Evolutionary conservation across 2,329 filamentous ascomycete species (phyloP).

Genomic region (Plectosphaerella plurivora): DNA sequence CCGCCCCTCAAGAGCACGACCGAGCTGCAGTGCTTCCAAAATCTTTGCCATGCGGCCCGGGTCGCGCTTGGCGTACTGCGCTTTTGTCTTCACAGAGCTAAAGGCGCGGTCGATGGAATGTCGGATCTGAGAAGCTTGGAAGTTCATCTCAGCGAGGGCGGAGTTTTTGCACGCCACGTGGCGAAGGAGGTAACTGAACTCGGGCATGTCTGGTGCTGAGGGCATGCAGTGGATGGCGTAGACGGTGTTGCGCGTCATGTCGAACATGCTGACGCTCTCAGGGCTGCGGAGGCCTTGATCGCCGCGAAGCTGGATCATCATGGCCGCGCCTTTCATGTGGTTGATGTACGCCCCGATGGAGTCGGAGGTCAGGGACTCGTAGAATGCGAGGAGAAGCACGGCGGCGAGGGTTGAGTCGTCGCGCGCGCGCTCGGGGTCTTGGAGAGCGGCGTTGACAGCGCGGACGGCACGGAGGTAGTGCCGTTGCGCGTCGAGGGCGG

Average conservation of each 20-base stretch:
- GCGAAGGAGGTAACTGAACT: slow-evolving; percentile 15
- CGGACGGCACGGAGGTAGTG: slow-evolving; percentile 11
- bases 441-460: slow-evolving; percentile 12
- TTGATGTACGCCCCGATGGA: slow-evolving; percentile 14
- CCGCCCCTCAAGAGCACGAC: slow-evolving; percentile 8
- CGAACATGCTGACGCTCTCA: slow-evolving; percentile 16
- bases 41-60: slow-evolving; percentile 10
- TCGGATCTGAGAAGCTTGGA: slow-evolving; percentile 13
- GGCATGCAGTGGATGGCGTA: slow-evolving; percentile 14
- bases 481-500: slow-evolving; percentile 8
- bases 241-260: slow-evolving; percentile 15
- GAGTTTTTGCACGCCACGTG: slow-evolving; percentile 12
- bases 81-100: background rate
- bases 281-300: slow-evolving; percentile 11
- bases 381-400: slow-evolving; percentile 12
- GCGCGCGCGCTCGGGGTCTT: slow-evolving; percentile 9
- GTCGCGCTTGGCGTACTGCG: slow-evolving; percentile 6
- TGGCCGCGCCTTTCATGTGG: slow-evolving; percentile 16
- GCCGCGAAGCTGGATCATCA: slow-evolving; percentile 14
- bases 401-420: slow-evolving; percentile 11
- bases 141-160: slow-evolving; percentile 13
- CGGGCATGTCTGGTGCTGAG: slow-evolving; percentile 10
- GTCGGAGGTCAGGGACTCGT: slow-evolving; percentile 12
- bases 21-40: slow-evolving; percentile 8
- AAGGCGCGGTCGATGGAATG: slow-evolving; percentile 13